A percentile compares a stretch with the other conserved stretches of the same genome.
Evolutionary conservation across 2,329 filamentous ascomycete species (phyloP).

Genomic region (Pestalotiopsis sp.): DNA sequence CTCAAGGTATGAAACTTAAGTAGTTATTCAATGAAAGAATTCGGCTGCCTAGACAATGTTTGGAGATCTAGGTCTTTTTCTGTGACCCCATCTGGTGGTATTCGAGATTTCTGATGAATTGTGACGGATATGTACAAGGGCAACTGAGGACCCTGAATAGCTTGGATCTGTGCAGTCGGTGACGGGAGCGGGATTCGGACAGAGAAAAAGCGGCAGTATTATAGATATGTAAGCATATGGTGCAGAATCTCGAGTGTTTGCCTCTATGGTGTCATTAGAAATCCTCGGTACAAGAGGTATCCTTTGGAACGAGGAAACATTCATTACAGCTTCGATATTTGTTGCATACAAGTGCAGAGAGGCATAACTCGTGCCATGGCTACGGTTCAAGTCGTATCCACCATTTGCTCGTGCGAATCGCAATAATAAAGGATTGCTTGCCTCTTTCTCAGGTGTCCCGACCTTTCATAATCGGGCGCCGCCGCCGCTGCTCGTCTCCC

Average conservation of each 20-base stretch:
- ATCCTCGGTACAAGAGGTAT: background rate
- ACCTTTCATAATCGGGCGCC: background rate
- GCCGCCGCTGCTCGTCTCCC: background rate
- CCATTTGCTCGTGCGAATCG: background rate
- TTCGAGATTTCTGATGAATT: background rate
- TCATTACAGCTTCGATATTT: no score
- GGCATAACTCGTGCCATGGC: background rate
- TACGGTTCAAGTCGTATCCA: background rate
- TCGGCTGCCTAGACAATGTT: background rate
- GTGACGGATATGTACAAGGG: background rate
- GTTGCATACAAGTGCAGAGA: background rate
- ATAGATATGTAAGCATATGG: background rate
- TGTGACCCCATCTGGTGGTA: background rate
- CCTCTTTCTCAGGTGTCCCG: background rate
- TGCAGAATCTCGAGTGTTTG: background rate
- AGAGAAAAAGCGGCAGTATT: background rate
- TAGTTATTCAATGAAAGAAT: background rate
- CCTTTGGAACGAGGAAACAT: background rate
- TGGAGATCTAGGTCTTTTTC: background rate
- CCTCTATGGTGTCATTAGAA: background rate
- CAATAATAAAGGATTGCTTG: background rate
- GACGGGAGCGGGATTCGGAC: background rate
- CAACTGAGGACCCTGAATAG: background rate
- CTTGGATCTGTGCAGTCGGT: constrained; percentile 1
- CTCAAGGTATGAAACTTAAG: background rate